A percentile compares a stretch with the other conserved stretches of the same genome.
Conservation (phyloP, 768 basidiomycete species). For the Boletus rubroflammeus region DNA sequence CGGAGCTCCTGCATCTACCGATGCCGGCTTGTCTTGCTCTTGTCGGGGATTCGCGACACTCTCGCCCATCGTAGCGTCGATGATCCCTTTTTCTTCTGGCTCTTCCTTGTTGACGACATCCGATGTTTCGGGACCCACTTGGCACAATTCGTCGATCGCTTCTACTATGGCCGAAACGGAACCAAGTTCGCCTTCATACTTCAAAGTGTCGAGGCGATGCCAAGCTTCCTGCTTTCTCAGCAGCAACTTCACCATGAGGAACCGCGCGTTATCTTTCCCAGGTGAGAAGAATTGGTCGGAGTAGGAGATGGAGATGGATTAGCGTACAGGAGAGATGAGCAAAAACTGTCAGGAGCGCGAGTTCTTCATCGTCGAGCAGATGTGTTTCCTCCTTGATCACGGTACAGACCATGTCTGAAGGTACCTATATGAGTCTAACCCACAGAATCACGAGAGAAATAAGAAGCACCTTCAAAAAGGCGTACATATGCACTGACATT, state of each 20-base stretch:
- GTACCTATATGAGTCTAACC: background rate
- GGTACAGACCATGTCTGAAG: constrained; percentile 52
- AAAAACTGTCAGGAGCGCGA: constrained; percentile 41
- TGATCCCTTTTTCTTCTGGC: constrained; percentile 27
- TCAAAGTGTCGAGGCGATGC: constrained; percentile 45
- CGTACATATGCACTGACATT: constrained; percentile 27
- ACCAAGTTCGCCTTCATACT: constrained; percentile 43
- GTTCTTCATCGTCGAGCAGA: constrained; percentile 50
- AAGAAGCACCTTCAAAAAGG: constrained; percentile 29
- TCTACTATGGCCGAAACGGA: constrained; percentile 31
- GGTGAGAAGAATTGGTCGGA: constrained; percentile 6
- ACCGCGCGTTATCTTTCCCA: constrained; percentile 48
- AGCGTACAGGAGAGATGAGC: constrained; percentile 48
- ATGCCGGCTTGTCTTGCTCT: constrained; percentile 5
- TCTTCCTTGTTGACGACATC: constrained; percentile 13
- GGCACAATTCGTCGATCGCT: constrained; percentile 46
- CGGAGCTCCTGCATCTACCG: background rate
- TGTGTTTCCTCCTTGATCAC: constrained; percentile 48
- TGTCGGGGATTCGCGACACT: background rate
- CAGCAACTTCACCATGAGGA: constrained; percentile 61
- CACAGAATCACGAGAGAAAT: background rate
- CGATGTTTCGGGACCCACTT: constrained; percentile 1
- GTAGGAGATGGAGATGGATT: background rate
- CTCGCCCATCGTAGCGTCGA: constrained; percentile 37
- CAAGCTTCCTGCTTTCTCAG: constrained; percentile 56